These are phyloP conservation scores for Kandelia obovata DNA, from an alignment of 345 rosid genomes.

Conservation along the genomic window DNA sequence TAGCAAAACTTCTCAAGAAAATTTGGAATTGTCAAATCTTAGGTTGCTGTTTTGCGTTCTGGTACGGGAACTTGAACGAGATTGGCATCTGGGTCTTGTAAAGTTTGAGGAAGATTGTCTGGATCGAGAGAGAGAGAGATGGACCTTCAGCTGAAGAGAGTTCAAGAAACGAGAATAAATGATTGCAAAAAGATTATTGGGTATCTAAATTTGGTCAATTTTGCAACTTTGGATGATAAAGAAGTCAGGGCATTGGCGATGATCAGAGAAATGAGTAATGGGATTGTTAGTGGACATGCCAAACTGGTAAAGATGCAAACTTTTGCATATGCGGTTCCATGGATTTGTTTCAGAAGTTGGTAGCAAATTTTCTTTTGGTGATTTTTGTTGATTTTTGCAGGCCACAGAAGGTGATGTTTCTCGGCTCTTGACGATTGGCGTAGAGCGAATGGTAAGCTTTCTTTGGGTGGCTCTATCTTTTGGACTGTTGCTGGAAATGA, in stretches of 20 bases:
- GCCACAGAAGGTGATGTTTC: constrained; percentile 16
- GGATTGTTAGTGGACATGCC: constrained; percentile 9
- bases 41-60: too few relatives aligned
- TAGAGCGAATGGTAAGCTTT: constrained; percentile 12
- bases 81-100: too few relatives aligned
- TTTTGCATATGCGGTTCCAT: neutral
- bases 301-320: constrained; percentile 10
- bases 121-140: neutral
- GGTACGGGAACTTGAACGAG: too few relatives aligned
- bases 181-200: constrained; percentile 11
- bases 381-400: neutral
- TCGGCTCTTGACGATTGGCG: constrained; percentile 12
- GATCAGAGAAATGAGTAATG: constrained; percentile 11
- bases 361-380: neutral
- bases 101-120: too few relatives aligned
- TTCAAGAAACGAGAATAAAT: constrained; percentile 3
- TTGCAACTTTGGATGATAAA: constrained; percentile 8
- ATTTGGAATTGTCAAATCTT: too few relatives aligned
- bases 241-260: constrained; percentile 5
- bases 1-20: too few relatives aligned
- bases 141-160: constrained; percentile 11
- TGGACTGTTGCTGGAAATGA: neutral
- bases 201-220: constrained; percentile 8
- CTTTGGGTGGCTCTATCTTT: neutral
- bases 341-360: neutral